These are phyloP conservation scores for Vanderwaltozyma yarrowii DNA, from an alignment of 805 yeast species.

Conservation along the genomic window DNA sequence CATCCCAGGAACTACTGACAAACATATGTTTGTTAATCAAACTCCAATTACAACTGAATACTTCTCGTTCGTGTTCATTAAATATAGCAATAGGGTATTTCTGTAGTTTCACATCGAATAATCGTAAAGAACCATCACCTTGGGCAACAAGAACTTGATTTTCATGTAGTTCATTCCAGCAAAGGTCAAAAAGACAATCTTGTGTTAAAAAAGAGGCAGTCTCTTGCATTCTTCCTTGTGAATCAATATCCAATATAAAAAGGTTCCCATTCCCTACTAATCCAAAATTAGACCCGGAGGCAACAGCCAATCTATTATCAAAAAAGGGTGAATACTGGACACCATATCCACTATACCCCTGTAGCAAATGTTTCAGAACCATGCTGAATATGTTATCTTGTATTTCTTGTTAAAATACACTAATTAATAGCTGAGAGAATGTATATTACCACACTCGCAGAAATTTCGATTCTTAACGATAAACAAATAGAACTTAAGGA, in stretches of 20 bases:
- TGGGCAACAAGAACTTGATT: slow-evolving; percentile 74
- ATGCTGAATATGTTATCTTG: background rate
- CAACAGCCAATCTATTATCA: slow-evolving; percentile 83
- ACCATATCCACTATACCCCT: slow-evolving; percentile 78
- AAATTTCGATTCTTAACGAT: no score
- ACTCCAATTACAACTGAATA: slow-evolving; percentile 66
- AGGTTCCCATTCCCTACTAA: slow-evolving; percentile 89
- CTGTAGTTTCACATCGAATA: slow-evolving; percentile 54
- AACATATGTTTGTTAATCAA: slow-evolving; percentile 56
- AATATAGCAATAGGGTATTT: slow-evolving; percentile 65
- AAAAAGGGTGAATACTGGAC: slow-evolving; percentile 86
- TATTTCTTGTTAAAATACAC: background rate
- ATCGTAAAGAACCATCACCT: slow-evolving; percentile 82
- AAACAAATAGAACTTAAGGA: no score
- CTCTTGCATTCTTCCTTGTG: slow-evolving; percentile 49
- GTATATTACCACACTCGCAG: no score
- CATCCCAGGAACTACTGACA: slow-evolving; percentile 87
- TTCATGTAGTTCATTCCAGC: slow-evolving; percentile 89
- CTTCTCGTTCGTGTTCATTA: slow-evolving; percentile 71
- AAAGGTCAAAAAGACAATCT: slow-evolving; percentile 78
- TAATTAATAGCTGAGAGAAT: no score
- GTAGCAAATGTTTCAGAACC: slow-evolving; percentile 62
- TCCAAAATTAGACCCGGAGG: slow-evolving; percentile 87
- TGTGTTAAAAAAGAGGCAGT: slow-evolving; percentile 72
- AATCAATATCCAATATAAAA: slow-evolving; percentile 55